Evolutionary conservation across 768 basidiomycete species (phyloP), one percentile per base, ranked within the genome.

Genomic region (Trametes elegans): DNA sequence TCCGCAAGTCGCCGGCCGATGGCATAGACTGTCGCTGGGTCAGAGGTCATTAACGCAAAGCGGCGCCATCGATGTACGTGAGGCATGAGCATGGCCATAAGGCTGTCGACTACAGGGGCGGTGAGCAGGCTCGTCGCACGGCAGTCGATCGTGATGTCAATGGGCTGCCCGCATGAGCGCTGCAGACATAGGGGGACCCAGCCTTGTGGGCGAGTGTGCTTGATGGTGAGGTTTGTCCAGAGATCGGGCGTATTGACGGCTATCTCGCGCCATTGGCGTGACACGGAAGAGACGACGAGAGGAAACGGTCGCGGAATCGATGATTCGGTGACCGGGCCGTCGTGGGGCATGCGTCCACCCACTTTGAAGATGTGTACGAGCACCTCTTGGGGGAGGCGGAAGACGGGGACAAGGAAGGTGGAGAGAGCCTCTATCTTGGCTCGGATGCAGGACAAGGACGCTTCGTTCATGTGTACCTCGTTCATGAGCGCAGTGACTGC

Each of bases 71-170:
- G 58, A 24, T 53, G 39, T 13, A 58, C 34, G 34, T 62, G 58
- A 9, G 57, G 56, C 34, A 61, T 48, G 9, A 65, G 28, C 26
- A 34, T 41, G 10, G 49, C 31, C 47, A 65, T 50, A 5, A 58
- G 34, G 5, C 26, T 16, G 26, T 60, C 55, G 16, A 65, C 59
- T n/a, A 56, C 39, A 7, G 58, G 49, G 7, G 50, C 44, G 23
- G 38, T 52, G 36, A 62, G 61, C 11, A 49, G 18, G 16, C 14
- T 31, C 10, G 57, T 47, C 13, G 49, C 34, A n/a, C 64, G 59
- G 31, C 56, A 59, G 45, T 65, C 64, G 40, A 65, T 49, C 19
- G 61, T 61, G 49, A 65, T 57, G 49, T 65, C 57, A 16, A 65
- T 51, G 11, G 49, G 50, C 10, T 42, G 57, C 9, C 42, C 50